Evolutionary conservation across 1,284 basidiomycete species (phyloP).

Genomic region (Ustilago crameri): DNA sequence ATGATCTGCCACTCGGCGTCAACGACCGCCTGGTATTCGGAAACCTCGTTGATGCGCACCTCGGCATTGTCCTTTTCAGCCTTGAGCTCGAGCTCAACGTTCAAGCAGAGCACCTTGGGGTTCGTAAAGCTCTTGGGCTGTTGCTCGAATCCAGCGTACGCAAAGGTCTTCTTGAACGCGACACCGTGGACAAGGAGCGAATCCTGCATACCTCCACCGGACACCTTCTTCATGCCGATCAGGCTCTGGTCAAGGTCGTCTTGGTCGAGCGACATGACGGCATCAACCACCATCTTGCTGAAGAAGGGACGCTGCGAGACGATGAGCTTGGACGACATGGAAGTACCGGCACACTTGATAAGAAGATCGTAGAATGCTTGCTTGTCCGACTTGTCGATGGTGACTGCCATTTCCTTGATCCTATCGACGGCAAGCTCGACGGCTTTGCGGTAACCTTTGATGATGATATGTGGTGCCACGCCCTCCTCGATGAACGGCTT

Average conservation of each 20-base stretch:
- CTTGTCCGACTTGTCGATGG: conserved; percentile 88
- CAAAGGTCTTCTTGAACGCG: conserved; percentile 99
- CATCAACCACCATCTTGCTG: conserved; percentile 97
- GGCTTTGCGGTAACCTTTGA: conserved; percentile 93
- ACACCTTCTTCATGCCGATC: conserved; percentile 98
- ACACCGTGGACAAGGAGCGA: conserved; percentile 87
- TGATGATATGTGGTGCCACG: conserved; percentile 95
- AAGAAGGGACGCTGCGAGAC: conserved; percentile 99
- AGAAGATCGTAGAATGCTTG: conserved; percentile 93
- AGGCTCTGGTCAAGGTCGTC: conserved; percentile 93
- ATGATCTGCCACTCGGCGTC: conserved; percentile 99
- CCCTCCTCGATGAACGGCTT: conserved; percentile 94
- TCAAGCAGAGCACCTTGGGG: conserved; percentile 91
- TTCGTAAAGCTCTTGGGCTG: conserved; percentile 93
- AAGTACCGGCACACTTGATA: conserved; percentile 95
- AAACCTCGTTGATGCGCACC: conserved; percentile 91
- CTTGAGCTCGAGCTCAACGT: conserved; percentile 98
- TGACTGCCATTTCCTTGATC: conserved; percentile 89
- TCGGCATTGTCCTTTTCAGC: conserved; percentile 99
- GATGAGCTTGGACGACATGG: conserved; percentile 99
- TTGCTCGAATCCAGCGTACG: conserved; percentile 98
- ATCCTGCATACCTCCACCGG: conserved; percentile 99
- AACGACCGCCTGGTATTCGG: conserved; percentile 92
- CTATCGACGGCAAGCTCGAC: conserved; percentile 84
- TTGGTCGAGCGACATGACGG: conserved; percentile 83